Evolutionary conservation across 345 rosid species (phyloP), one percentile per base, ranked within the genome.

Genomic region (Alliaria petiolata): DNA sequence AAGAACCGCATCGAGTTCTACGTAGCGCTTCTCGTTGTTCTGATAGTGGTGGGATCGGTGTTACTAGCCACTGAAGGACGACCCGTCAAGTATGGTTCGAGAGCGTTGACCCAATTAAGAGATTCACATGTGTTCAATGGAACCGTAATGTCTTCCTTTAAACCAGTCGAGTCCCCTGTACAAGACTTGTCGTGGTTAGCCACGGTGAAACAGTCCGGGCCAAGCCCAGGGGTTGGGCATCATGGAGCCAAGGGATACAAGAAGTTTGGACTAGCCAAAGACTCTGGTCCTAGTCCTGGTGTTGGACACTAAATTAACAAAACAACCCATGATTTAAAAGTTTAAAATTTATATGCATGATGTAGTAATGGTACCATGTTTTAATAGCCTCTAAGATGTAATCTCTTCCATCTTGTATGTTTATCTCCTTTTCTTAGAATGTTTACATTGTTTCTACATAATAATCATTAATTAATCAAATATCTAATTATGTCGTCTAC

Each of bases 161-260:
- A 73, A 40, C 66, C 77, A 28, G 60, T 47, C 2, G 26, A 38
- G 43, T 44, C 71, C 9, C 38, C 59, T 7, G 14, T n/a, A 7
- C 28, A 47, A 38, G 66, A 47, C 30, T 4, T 57, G 3, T 28
- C 66, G 36, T 65, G 78, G 78, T 35, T 74, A 65, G 61, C 53
- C 54, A 50, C 71, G 17, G 54, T 58, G 67, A 66, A 74, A 66
- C 43, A 74, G 52, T 66, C 78, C 3, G 78, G 72, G 6, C 72
- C 67, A 57, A 74, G 78, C 61, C 72, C 78, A 19, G 78, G 78
- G 62, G 3, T 66, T 58, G 78, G 72, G 6, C 78, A 74, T 65
- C 77, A 56, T 40, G 25, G 66, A 66, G 72, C 71, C 17, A 74
- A 66, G 7, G 72, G 62, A 3, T 49, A 49, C 54, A 22, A 44